These are phyloP conservation scores for Theobroma grandiflorum DNA, from an alignment of 441 rosid genomes.

Conservation along the genomic window DNA sequence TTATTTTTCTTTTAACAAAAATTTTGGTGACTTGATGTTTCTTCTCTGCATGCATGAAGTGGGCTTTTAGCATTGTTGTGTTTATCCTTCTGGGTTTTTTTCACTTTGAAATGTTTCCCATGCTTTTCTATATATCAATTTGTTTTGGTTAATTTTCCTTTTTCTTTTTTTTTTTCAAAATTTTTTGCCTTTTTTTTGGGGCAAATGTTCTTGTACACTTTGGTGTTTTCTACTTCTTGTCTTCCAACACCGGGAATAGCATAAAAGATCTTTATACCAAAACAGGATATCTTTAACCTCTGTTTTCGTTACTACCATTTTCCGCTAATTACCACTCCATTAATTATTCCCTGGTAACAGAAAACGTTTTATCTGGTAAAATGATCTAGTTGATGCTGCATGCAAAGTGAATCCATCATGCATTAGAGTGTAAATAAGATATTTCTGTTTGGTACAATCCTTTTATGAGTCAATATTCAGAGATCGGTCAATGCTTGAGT, in stretches of 20 bases:
- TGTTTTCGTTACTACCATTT: neutral
- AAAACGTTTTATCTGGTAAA: neutral
- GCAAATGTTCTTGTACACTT: neutral
- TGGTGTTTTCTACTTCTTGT: neutral
- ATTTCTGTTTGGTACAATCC: conserved; percentile 8
- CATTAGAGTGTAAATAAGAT: neutral
- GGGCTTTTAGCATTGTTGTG: conserved; percentile 7
- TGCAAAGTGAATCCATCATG: conserved; percentile 23
- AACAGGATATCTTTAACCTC: conserved; percentile 24
- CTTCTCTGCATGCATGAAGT: conserved; percentile 36
- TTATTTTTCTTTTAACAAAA: neutral
- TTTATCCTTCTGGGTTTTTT: conserved; percentile 16
- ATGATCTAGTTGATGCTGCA: conserved; percentile 19
- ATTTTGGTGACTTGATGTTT: neutral
- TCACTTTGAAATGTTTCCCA: neutral
- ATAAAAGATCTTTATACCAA: conserved; percentile 10
- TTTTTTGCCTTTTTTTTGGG: neutral
- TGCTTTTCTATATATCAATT: neutral
- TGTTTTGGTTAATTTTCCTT: neutral
- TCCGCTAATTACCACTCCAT: neutral
- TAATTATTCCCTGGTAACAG: neutral
- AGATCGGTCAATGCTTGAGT: conserved; percentile 27
- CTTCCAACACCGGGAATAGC: neutral
- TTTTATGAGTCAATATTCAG: conserved; percentile 23
- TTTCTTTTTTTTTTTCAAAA: neutral